Evolutionary conservation across 2,329 filamentous ascomycete species (phyloP), one percentile per base, ranked within the genome.

Genomic region (Nakataea oryzae): DNA sequence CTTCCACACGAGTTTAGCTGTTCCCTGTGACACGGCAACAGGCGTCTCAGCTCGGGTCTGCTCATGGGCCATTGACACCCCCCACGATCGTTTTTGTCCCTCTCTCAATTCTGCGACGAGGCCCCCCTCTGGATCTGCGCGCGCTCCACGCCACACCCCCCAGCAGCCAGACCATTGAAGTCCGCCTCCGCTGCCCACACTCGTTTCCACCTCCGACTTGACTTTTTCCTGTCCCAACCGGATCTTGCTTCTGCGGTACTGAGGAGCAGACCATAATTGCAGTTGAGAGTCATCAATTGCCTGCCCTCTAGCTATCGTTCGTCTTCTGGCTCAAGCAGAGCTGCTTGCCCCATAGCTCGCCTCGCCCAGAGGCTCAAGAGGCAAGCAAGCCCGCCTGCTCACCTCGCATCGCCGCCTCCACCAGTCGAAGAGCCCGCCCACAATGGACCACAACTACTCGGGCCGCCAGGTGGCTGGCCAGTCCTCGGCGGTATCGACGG

Each of bases 401-500:
- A 24, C 41, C 24, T 3, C 41, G 17, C 21, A 7, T 21, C 41
- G 5, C 21, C 41, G 13, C 17, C 41, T 14, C n/a, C 41, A n/a
- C 41, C 41, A 50, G 41, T 2, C 21, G 12, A 4, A 9, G 17
- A 50, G 41, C 41, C 7, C 21, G 17, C 21, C 12, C 55, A 54
- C 55, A 27, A 67, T 65, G 66, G 65, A 67, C 26, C 66, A 68
- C 59, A 65, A 68, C 34, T 63, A 66, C 63, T 63, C 63, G 62
- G 58, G 65, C 61, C 68, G 66, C 47, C 67, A 65, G 11, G 65
- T 64, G 60, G 70, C 69, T 30, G 70, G 70, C 56, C 67, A 65
- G 61, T 70, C 73, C 58, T 76, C 76, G 54, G 70, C 70, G 26
- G 69, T 71, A 54, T 75, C 74, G 34, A 76, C 75, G n/a, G 68